These are phyloP conservation scores for Aureobasidium uvarum DNA, from an alignment of 2,329 filamentous ascomycete genomes.

Conservation along the genomic window DNA sequence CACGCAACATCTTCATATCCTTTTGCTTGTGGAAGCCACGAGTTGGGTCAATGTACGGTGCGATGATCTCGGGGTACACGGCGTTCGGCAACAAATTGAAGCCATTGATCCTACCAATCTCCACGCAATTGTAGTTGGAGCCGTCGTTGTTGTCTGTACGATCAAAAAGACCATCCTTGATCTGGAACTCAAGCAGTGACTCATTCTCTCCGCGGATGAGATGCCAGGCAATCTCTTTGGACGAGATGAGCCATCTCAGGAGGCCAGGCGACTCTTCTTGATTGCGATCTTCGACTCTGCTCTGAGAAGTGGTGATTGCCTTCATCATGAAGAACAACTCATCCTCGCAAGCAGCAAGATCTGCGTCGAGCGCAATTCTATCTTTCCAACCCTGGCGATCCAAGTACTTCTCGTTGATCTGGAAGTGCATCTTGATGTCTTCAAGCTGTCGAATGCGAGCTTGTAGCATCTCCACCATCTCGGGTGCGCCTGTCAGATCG, in stretches of 20 bases:
- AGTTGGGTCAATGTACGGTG: conserved; percentile 72
- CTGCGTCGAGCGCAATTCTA: conserved; percentile 80
- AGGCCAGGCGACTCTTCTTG: conserved; percentile 66
- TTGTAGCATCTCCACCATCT: conserved; percentile 88
- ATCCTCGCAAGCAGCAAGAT: conserved; percentile 86
- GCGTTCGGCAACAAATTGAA: conserved; percentile 88
- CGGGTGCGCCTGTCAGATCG: conserved; percentile 86
- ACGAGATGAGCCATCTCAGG: conserved; percentile 89
- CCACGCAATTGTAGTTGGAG: conserved; percentile 88
- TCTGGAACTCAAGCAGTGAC: conserved; percentile 86
- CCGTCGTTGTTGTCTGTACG: conserved; percentile 96
- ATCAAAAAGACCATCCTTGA: conserved; percentile 88
- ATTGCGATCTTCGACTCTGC: conserved; percentile 70
- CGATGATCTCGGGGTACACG: conserved; percentile 93
- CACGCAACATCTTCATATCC: conserved; percentile 79
- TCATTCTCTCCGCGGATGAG: conserved; percentile 83
- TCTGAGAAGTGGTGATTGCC: conserved; percentile 93
- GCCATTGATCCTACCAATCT: conserved; percentile 82
- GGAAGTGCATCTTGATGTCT: conserved; percentile 95
- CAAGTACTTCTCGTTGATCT: conserved; percentile 81
- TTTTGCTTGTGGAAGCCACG: conserved; percentile 57
- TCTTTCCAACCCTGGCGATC: conserved; percentile 92
- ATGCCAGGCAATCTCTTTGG: conserved; percentile 95
- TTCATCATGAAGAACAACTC: conserved; percentile 99
- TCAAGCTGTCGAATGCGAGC: conserved; percentile 90